phyloP scores from a whole-genome alignment of 768 basidiomycete genomes.

The Tulasnella sp. region DNA sequence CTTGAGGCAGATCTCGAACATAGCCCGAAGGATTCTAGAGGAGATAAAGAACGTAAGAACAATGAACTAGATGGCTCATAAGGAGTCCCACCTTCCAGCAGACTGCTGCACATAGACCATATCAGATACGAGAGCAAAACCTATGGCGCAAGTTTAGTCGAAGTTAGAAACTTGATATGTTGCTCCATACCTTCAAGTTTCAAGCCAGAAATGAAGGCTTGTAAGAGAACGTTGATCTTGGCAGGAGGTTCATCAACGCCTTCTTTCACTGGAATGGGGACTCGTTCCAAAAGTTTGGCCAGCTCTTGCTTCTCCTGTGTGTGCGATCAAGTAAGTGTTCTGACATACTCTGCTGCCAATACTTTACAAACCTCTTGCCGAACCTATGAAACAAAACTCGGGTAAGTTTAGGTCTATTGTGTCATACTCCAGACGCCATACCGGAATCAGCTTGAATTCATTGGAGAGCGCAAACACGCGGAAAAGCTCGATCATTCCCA shows the following conservation, averaged over 20 bases:
- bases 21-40: constrained; percentile 83
- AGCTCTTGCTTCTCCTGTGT: constrained; percentile 82
- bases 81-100: constrained; percentile 71
- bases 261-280: constrained; percentile 97
- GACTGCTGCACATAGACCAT: constrained; percentile 98
- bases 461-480: constrained; percentile 93
- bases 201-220: constrained; percentile 91
- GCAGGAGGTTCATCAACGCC: constrained; percentile 93
- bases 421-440: constrained; percentile 33
- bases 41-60: neutral
- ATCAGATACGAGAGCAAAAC: constrained; percentile 83
- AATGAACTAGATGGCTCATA: constrained; percentile 33
- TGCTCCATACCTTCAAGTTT: constrained; percentile 74
- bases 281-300: constrained; percentile 85
- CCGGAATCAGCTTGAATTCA: constrained; percentile 91
- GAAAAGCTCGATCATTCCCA: constrained; percentile 90
- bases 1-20: constrained; percentile 97
- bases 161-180: neutral
- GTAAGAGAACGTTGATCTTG: constrained; percentile 95
- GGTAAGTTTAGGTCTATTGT: constrained; percentile 22
- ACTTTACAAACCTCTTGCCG: constrained; percentile 59
- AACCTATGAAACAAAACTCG: constrained; percentile 48
- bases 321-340: constrained; percentile 26
- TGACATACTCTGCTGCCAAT: neutral
- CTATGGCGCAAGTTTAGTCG: constrained; percentile 44